A percentile compares a stretch with the other conserved stretches of the same genome.
Evolutionary conservation across 306 rosid species (phyloP).

Genomic region (Trifolium dubium): DNA sequence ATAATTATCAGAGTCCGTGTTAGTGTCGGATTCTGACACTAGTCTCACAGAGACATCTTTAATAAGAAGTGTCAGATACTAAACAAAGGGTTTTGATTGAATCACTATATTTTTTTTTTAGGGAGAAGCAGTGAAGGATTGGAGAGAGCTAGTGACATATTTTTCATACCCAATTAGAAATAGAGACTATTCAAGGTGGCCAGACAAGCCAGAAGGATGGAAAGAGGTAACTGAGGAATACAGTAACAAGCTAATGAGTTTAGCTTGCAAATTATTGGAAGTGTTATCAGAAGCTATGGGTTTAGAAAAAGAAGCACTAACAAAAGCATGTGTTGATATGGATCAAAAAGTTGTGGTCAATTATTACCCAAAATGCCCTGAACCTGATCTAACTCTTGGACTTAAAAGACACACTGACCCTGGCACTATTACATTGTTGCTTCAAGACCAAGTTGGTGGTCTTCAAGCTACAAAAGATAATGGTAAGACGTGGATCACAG

Average conservation of each 20-base stretch:
- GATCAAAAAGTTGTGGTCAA: constrained; percentile 86
- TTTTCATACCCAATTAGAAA: constrained; percentile 65
- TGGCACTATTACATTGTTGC: constrained; percentile 83
- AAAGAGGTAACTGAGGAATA: constrained; percentile 59
- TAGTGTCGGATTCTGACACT: no score
- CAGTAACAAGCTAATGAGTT: constrained; percentile 72
- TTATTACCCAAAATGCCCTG: constrained; percentile 87
- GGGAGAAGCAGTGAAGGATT: constrained; percentile 83
- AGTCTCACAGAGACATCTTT: no score
- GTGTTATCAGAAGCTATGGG: constrained; percentile 92
- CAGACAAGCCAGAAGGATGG: constrained; percentile 86
- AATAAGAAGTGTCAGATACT: no score
- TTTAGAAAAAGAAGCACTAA: constrained; percentile 73
- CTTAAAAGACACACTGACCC: constrained; percentile 92
- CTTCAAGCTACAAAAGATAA: constrained; percentile 86
- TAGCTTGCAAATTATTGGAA: constrained; percentile 75
- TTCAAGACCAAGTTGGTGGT: constrained; percentile 92
- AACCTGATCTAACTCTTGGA: constrained; percentile 89
- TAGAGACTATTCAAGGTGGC: constrained; percentile 84
- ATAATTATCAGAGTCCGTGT: no score
- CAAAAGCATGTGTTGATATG: constrained; percentile 82
- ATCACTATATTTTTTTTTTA: not conserved
- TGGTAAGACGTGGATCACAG: constrained; percentile 87
- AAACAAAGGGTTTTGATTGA: no score
- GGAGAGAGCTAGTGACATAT: constrained; percentile 89